phyloP scores from a whole-genome alignment of 208 protist species.

The Ichthyophonus hoferi region DNA sequence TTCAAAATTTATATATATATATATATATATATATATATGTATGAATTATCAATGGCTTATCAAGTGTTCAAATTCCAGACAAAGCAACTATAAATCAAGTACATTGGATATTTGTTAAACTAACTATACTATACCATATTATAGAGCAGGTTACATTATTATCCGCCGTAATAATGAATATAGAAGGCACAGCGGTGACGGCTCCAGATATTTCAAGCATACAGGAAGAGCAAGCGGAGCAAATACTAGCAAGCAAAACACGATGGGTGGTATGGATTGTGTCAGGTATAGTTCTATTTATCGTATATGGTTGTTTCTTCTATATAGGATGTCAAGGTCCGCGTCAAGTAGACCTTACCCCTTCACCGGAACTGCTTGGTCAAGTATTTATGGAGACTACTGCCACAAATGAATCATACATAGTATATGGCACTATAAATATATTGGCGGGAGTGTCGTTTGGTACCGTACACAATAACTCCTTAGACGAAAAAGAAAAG shows the following conservation, averaged over 20 bases:
- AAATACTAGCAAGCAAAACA: background rate
- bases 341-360: background rate
- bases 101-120: no score
- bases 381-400: background rate
- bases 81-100: no score
- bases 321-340: background rate
- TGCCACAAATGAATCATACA: background rate
- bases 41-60: background rate
- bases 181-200: no score
- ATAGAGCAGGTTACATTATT: no score
- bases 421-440: background rate
- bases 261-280: background rate
- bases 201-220: no score
- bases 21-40: background rate
- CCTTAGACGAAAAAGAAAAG: background rate
- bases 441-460: background rate
- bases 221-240: background rate
- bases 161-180: no score
- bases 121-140: no score
- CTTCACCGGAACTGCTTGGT: background rate
- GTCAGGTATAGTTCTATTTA: background rate
- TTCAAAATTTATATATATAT: background rate
- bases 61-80: no score
- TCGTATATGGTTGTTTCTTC: background rate
- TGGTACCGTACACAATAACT: background rate